A percentile compares a stretch with the other conserved stretches of the same genome.
phyloP scores from a whole-genome alignment of 495 filamentous ascomycete species.

The Paragyromitra xinjiangensis region DNA sequence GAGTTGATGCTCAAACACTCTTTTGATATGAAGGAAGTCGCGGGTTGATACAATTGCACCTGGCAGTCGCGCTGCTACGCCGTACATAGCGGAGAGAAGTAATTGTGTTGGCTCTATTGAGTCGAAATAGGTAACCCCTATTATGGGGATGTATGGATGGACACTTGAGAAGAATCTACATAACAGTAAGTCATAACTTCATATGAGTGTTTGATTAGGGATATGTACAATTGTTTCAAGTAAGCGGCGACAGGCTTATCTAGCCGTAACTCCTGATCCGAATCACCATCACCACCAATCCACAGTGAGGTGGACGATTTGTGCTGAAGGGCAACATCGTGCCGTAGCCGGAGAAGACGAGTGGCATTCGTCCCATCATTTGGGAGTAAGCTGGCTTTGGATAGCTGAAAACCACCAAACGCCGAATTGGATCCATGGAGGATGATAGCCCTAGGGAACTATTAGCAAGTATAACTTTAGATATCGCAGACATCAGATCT shows the following conservation, averaged over 20 bases:
- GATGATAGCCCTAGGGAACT: constrained; percentile 36
- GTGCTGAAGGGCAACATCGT: constrained; percentile 46
- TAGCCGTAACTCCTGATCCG: constrained; percentile 43
- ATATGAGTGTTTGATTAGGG: neutral
- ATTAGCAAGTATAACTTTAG: constrained; percentile 12
- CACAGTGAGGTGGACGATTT: constrained; percentile 40
- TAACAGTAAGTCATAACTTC: neutral
- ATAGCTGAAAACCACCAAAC: constrained; percentile 48
- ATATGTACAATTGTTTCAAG: constrained; percentile 29
- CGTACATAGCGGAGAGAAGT: constrained; percentile 51
- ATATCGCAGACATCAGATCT: neutral
- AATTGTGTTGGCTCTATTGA: constrained; percentile 47
- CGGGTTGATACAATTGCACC: constrained; percentile 50
- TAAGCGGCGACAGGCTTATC: constrained; percentile 39
- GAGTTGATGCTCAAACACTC: constrained; percentile 48
- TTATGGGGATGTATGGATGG: constrained; percentile 54
- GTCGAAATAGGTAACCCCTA: constrained; percentile 38
- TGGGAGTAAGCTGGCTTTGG: constrained; percentile 38
- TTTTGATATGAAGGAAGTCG: constrained; percentile 52
- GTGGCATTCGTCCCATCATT: constrained; percentile 31
- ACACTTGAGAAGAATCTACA: constrained; percentile 42
- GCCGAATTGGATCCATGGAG: constrained; percentile 49
- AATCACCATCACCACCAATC: constrained; percentile 39
- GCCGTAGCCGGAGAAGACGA: constrained; percentile 44
- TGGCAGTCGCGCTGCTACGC: constrained; percentile 48